These are phyloP conservation scores for Hypoxylon fragiforme DNA, from an alignment of 495 filamentous ascomycete species.

Conservation along the genomic window DNA sequence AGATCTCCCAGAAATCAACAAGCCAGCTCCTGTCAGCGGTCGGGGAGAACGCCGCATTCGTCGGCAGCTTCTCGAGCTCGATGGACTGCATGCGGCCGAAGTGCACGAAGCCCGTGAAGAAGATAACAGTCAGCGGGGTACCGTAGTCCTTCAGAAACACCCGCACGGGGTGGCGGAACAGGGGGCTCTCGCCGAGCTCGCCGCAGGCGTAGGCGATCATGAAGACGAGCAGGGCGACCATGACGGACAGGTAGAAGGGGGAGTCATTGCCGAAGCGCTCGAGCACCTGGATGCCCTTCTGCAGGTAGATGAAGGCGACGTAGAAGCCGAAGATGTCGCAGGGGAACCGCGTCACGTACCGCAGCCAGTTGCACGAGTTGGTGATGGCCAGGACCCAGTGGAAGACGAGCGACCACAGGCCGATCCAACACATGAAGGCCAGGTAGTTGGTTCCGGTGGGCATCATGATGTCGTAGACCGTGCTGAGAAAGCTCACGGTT, in stretches of 20 bases:
- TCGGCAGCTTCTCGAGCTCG: constrained; percentile 66
- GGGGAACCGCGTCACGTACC: constrained; percentile 81
- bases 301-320: constrained; percentile 83
- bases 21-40: constrained; percentile 81
- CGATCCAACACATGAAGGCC: constrained; percentile 85
- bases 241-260: constrained; percentile 74
- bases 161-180: constrained; percentile 72
- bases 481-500: constrained; percentile 44
- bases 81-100: constrained; percentile 76
- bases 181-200: constrained; percentile 65
- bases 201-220: constrained; percentile 71
- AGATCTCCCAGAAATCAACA: constrained; percentile 84
- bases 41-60: constrained; percentile 78
- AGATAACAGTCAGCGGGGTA: constrained; percentile 78
- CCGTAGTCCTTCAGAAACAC: constrained; percentile 86
- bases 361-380: constrained; percentile 78
- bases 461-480: constrained; percentile 78
- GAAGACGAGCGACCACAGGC: constrained; percentile 80
- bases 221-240: constrained; percentile 72
- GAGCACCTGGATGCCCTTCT: constrained; percentile 81
- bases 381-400: constrained; percentile 79
- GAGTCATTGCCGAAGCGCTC: constrained; percentile 57
- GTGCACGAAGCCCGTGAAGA: constrained; percentile 87
- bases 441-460: constrained; percentile 72
- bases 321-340: constrained; percentile 91